These are phyloP conservation scores for Candolleomyces efflorescens DNA, from an alignment of 768 basidiomycete genomes.

Conservation along the genomic window DNA sequence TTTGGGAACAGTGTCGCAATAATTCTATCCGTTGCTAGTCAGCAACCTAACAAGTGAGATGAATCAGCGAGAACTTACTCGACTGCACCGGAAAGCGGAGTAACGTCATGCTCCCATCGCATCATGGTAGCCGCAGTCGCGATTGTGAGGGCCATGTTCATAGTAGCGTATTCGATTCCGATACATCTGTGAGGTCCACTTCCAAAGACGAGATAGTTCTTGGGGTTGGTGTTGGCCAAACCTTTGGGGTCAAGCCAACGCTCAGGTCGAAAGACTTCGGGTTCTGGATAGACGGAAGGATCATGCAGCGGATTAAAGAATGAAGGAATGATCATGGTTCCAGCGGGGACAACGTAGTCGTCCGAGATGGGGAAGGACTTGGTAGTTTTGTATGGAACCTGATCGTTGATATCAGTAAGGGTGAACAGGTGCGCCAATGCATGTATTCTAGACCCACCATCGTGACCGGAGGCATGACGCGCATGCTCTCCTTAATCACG, in stretches of 20 bases:
- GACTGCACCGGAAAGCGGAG: slow-evolving; percentile 73
- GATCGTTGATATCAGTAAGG: slow-evolving; percentile 11
- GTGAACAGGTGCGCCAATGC: slow-evolving; percentile 1
- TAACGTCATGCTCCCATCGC: slow-evolving; percentile 86
- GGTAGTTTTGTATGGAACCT: slow-evolving; percentile 92
- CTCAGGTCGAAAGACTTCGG: slow-evolving; percentile 79
- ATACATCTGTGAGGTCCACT: slow-evolving; percentile 92
- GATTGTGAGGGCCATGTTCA: slow-evolving; percentile 85
- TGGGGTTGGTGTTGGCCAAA: slow-evolving; percentile 76
- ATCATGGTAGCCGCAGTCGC: slow-evolving; percentile 77
- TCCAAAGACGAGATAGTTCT: slow-evolving; percentile 96
- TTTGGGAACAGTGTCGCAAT: slow-evolving; percentile 97
- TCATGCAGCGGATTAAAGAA: slow-evolving; percentile 94
- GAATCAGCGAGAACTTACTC: slow-evolving; percentile 49
- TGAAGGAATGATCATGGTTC: slow-evolving; percentile 92
- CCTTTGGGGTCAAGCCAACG: slow-evolving; percentile 88
- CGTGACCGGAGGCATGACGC: slow-evolving; percentile 89
- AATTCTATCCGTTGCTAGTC: slow-evolving; percentile 45
- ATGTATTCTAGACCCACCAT: slow-evolving; percentile 88
- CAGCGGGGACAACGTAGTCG: slow-evolving; percentile 89
- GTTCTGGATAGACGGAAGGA: slow-evolving; percentile 79
- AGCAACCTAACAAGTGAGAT: background rate
- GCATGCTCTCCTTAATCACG: slow-evolving; percentile 89
- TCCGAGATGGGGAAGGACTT: slow-evolving; percentile 89
- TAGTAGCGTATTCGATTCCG: slow-evolving; percentile 85